phyloP scores from a whole-genome alignment of 1,284 basidiomycete species.

The Takashimella tepidaria region DNA sequence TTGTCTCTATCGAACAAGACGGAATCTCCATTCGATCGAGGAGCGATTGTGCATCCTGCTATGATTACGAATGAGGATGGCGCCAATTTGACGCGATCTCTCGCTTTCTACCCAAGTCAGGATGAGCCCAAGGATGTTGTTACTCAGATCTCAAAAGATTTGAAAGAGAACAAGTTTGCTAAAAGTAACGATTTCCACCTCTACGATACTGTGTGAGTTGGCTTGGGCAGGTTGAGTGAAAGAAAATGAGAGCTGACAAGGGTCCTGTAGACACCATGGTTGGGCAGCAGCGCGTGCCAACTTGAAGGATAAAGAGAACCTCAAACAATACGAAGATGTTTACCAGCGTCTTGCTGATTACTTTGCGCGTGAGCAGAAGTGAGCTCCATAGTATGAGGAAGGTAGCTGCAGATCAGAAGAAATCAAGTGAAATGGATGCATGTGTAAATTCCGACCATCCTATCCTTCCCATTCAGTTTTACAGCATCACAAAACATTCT shows the following conservation, averaged over 20 bases:
- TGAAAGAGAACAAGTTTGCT: slow-evolving; percentile 25
- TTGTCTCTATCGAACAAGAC: slow-evolving; percentile 19
- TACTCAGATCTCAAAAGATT: slow-evolving; percentile 20
- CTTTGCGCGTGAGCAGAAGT: slow-evolving; percentile 38
- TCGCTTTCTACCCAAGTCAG: slow-evolving; percentile 38
- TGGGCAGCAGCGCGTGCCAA: slow-evolving; percentile 67
- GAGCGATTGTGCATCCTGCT: slow-evolving; percentile 37
- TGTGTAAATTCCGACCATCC: not conserved
- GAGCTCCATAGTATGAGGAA: no score
- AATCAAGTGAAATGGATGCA: not conserved
- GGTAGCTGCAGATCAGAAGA: not conserved
- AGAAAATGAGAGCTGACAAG: not conserved
- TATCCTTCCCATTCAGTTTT: not conserved
- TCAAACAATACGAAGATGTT: slow-evolving; percentile 62
- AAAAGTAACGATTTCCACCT: slow-evolving; percentile 27
- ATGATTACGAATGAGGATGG: slow-evolving; percentile 40
- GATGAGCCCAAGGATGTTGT: slow-evolving; percentile 39
- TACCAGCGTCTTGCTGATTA: slow-evolving; percentile 56
- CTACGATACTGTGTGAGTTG: slow-evolving; percentile 40
- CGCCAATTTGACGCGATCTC: slow-evolving; percentile 28
- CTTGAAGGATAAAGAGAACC: slow-evolving; percentile 59
- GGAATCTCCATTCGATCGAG: slow-evolving; percentile 23
- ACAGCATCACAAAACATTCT: no score
- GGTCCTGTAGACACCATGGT: slow-evolving; percentile 56
- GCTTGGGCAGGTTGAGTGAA: not conserved